phyloP scores from a whole-genome alignment of 805 yeast genomes.

The Wickerhamiella australiensis region DNA sequence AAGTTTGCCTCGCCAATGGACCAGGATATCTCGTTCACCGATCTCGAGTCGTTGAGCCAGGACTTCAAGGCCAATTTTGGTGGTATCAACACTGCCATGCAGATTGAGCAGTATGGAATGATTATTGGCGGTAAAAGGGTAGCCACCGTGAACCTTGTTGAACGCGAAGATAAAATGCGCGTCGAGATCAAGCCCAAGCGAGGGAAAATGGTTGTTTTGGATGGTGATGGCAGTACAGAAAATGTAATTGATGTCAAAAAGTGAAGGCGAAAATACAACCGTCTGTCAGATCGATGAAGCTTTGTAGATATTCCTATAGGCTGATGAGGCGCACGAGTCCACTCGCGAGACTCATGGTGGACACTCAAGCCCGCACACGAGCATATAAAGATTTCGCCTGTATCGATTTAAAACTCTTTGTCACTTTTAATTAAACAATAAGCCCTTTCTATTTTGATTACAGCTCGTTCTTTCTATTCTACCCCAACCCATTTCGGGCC shows the following conservation, averaged over 20 bases:
- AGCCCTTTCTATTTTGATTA: too few species aligned
- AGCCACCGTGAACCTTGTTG: conserved; percentile 10
- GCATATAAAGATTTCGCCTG: too few species aligned
- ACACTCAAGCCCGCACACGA: too few species aligned
- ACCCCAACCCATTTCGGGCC: neutral
- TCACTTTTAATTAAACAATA: too few species aligned
- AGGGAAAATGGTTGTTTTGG: neutral
- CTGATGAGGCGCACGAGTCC: too few species aligned
- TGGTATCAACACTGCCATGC: neutral
- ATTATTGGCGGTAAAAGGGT: neutral
- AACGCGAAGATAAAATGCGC: neutral
- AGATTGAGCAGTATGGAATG: conserved; percentile 7
- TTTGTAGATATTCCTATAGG: too few species aligned
- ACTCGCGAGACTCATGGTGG: too few species aligned
- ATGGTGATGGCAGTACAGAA: neutral
- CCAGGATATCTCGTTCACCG: neutral
- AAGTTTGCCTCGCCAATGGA: neutral
- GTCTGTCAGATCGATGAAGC: too few species aligned
- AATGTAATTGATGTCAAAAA: conserved; percentile 1
- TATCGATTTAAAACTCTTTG: too few species aligned
- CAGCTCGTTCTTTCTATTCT: too few species aligned
- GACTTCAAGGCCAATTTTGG: conserved; percentile 3
- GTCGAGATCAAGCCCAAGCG: conserved; percentile 7
- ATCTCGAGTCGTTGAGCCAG: conserved; percentile 9
- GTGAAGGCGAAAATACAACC: too few species aligned